Evolutionary conservation across 495 filamentous ascomycete species (phyloP).

Genomic region (Tuber borchii): DNA sequence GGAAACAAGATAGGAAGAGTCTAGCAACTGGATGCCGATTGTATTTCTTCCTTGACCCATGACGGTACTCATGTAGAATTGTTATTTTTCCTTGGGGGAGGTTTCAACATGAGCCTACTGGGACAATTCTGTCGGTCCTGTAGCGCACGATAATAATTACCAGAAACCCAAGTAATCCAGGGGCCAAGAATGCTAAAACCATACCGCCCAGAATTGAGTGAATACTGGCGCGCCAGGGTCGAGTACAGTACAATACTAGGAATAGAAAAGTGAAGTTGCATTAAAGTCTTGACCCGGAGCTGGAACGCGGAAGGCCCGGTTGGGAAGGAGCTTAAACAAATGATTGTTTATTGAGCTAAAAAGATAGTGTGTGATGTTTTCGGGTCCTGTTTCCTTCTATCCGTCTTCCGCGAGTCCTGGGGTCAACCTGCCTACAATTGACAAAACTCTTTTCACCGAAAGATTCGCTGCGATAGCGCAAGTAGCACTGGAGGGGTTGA

Average conservation of each 20-base stretch:
- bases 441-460: background rate
- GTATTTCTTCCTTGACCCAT: background rate
- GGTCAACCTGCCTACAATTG: background rate
- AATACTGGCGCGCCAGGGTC: background rate
- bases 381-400: background rate
- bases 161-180: background rate
- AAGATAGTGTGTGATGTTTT: background rate
- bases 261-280: background rate
- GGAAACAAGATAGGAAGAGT: background rate
- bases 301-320: background rate
- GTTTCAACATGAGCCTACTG: background rate
- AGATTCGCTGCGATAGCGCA: too few relatives aligned
- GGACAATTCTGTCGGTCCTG: background rate
- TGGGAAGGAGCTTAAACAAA: background rate
- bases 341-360: background rate
- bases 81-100: background rate
- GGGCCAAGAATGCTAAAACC: background rate
- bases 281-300: background rate
- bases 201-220: background rate
- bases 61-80: background rate
- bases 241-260: background rate
- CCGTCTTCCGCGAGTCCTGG: background rate
- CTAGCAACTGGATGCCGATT: background rate
- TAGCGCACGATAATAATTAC: background rate
- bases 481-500: too few relatives aligned